Base-by-base conservation (phyloP, 768 basidiomycete genomes). In the Lactarius deliciosus region DNA sequence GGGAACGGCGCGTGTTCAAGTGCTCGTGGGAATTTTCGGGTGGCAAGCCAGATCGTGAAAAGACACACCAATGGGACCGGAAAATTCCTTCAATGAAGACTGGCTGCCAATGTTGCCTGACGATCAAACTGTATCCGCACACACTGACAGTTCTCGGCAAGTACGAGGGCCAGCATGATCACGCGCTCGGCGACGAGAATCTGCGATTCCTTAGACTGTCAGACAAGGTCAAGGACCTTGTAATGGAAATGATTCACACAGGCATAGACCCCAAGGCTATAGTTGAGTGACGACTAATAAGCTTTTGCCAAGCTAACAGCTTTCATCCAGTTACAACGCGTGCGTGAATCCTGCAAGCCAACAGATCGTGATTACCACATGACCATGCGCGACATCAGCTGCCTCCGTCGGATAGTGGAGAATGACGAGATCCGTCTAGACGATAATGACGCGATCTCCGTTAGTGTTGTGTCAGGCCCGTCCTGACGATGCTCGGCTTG, bases 1-100 rank as follows among this genome's bases (percentile, higher is more conserved):
- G 59, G 58, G 54, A 67, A 62, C 64, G 60, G 58, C 63, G 63
- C 18, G 22, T 22, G 9, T 55, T 28, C 5, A 32, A 32, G n/a
- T 62, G 61, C 22, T 13, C n/a, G 18, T 15, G 30, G 13, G 22
- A 62, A n/a, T 45, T 32, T 9, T 32, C 6, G n/a, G 61, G 61
- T 22, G 50, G 61, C 32, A 62, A 22, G 30, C 6, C 9, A 32
- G 15, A 20, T n/a, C 54, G 28, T 25, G 9, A 62, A 10, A 50
- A 53, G 15, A 62, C 38, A 9, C 20, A 28, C 20, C 32, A 55
- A 18, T 34, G 61, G 28, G 38, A 18, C 1, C 2, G 5, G 30
- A 62, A 62, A 25, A 34, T 62, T 10, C 22, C 45, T 10, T 30
- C 18, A 5, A 62, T 36, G 45, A 20, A 50, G 16, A 53, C 28